Percentiles rank a stretch among this genome's conserved stretches.
Evolutionary conservation across 129 eudicot species (phyloP).

Genomic region (Escallonia rubra): DNA sequence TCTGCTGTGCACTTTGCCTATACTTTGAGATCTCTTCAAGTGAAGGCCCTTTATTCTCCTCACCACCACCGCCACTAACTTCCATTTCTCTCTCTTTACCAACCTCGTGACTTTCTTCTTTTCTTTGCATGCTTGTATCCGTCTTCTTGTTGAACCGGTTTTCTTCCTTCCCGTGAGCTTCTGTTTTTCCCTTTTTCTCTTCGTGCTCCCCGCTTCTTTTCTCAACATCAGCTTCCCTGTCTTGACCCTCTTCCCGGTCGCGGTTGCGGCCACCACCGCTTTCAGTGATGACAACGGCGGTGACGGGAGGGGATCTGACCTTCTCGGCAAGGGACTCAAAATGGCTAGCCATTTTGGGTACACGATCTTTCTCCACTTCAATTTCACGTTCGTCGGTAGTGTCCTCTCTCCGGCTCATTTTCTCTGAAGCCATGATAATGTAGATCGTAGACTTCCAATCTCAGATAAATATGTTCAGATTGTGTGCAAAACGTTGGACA

Average conservation of each 20-base stretch:
- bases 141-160: background rate
- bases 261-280: conserved; percentile 2
- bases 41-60: conserved; percentile 19
- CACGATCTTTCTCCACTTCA: conserved; percentile 53
- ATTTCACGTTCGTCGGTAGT: conserved; percentile 31
- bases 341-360: conserved; percentile 56
- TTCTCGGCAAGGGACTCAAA: conserved; percentile 50
- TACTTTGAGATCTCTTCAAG: conserved; percentile 41
- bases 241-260: conserved; percentile 12
- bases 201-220: background rate
- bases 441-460: background rate
- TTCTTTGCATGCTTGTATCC: background rate
- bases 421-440: conserved; percentile 55
- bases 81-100: background rate
- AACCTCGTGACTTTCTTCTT: background rate
- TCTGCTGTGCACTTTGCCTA: conserved; percentile 57
- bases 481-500: background rate
- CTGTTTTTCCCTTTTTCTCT: background rate
- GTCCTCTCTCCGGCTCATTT: conserved; percentile 39
- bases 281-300: conserved; percentile 19
- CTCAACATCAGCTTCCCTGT: background rate
- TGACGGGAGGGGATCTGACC: background rate
- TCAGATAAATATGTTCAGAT: background rate
- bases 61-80: background rate
- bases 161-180: background rate